Percentiles rank a stretch among this genome's conserved stretches.
Conservation (phyloP, 2,329 filamentous ascomycete species). For the Sporothrix sp. region DNA sequence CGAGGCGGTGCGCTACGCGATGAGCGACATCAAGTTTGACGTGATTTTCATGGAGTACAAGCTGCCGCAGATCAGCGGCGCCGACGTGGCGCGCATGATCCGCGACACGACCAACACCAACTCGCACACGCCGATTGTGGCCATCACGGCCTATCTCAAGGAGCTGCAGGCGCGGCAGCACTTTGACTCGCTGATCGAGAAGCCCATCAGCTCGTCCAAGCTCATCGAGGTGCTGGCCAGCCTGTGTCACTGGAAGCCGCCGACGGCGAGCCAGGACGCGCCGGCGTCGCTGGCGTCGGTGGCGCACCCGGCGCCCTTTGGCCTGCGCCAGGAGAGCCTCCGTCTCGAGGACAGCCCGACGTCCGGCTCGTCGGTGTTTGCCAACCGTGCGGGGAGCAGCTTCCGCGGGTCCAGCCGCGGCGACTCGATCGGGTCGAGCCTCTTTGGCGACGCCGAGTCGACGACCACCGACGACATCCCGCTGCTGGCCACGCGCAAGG, state of each 20-base stretch:
- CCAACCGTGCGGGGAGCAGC: slow-evolving; percentile 60
- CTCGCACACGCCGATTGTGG: slow-evolving; percentile 87
- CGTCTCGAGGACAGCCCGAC: slow-evolving; percentile 74
- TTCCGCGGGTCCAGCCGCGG: slow-evolving; percentile 73
- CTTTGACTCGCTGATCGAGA: slow-evolving; percentile 92
- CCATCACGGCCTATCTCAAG: slow-evolving; percentile 95
- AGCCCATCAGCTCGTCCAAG: slow-evolving; percentile 88
- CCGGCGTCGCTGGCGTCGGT: slow-evolving; percentile 37
- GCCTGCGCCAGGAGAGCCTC: slow-evolving; percentile 53
- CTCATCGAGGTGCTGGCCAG: slow-evolving; percentile 78
- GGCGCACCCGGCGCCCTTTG: slow-evolving; percentile 52
- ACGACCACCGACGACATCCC: slow-evolving; percentile 69
- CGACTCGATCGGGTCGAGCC: slow-evolving; percentile 79
- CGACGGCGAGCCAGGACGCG: slow-evolving; percentile 38
- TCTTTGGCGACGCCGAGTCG: slow-evolving; percentile 79
- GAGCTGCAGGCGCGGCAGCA: slow-evolving; percentile 91
- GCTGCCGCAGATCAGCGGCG: slow-evolving; percentile 86
- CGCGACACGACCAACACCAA: slow-evolving; percentile 94
- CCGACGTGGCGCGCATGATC: slow-evolving; percentile 95
- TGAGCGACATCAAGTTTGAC: slow-evolving; percentile 97
- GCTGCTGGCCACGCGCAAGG: slow-evolving; percentile 63
- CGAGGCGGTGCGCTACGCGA: slow-evolving; percentile 85
- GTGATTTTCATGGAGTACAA: slow-evolving; percentile 98
- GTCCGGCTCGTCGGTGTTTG: slow-evolving; percentile 63
- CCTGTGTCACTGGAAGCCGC: slow-evolving; percentile 88